Percentiles rank a stretch among this genome's conserved stretches.
phyloP scores from a whole-genome alignment of 2,329 filamentous ascomycete species.

The Hymenoscyphus scutula region DNA sequence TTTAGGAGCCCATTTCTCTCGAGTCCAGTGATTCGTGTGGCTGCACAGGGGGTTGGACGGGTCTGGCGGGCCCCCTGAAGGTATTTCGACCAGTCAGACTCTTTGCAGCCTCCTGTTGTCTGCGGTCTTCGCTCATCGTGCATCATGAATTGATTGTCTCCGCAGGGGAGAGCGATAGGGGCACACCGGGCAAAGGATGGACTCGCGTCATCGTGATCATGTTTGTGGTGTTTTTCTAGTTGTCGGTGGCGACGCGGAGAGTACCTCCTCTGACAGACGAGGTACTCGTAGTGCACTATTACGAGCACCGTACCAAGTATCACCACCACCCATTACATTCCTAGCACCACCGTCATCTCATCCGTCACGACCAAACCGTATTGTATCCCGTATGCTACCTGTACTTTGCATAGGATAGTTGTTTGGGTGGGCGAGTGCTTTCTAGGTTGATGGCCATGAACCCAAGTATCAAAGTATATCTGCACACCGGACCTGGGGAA shows the following conservation, averaged over 20 bases:
- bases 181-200: neutral
- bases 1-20: neutral
- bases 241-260: neutral
- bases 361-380: neutral
- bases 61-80: neutral
- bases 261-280: neutral
- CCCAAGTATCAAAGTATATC: neutral
- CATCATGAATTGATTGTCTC: neutral
- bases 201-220: neutral
- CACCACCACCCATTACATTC: neutral
- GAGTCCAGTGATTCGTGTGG: conserved; percentile 1
- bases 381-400: no score
- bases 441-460: neutral
- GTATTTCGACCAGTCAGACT: neutral
- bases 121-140: conserved; percentile 1
- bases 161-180: neutral
- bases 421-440: neutral
- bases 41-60: neutral
- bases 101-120: neutral
- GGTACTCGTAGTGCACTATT: neutral
- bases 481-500: neutral
- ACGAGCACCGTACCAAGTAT: neutral
- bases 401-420: neutral
- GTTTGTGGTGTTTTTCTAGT: neutral
- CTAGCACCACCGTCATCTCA: neutral